These are phyloP conservation scores for Candida pseudoglaebosa DNA, from an alignment of 805 yeast species.

Conservation along the genomic window DNA sequence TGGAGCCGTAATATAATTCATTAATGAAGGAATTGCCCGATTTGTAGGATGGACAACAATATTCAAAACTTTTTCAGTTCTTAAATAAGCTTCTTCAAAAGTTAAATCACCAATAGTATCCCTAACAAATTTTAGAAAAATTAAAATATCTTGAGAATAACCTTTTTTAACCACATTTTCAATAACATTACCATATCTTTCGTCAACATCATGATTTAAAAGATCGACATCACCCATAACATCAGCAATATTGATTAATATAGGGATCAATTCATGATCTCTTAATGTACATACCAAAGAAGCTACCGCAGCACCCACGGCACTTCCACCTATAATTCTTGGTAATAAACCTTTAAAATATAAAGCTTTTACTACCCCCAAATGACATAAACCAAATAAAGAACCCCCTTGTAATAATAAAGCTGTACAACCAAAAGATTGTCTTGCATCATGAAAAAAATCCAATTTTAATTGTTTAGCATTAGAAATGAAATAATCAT, in stretches of 20 bases:
- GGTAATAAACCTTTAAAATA: conserved; percentile 74
- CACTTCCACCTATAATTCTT: conserved; percentile 82
- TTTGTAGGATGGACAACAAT: conserved; percentile 81
- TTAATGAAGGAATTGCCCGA: conserved; percentile 61
- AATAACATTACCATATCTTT: conserved; percentile 62
- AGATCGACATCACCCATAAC: conserved; percentile 42
- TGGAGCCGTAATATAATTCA: conserved; percentile 91
- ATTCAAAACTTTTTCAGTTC: conserved; percentile 75
- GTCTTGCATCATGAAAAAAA: conserved; percentile 82
- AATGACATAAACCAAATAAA: conserved; percentile 86
- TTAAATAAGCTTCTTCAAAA: conserved; percentile 86
- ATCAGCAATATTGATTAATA: conserved; percentile 34
- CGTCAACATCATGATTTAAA: conserved; percentile 51
- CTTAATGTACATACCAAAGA: conserved; percentile 73
- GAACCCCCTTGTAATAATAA: conserved; percentile 93
- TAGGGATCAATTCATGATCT: conserved; percentile 58
- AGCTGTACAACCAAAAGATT: conserved; percentile 88
- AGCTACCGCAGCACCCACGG: conserved; percentile 92
- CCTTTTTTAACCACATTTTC: conserved; percentile 76
- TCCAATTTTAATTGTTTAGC: conserved; percentile 59
- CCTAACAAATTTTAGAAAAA: conserved; percentile 75
- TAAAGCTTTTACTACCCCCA: conserved; percentile 89
- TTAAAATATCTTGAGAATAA: conserved; percentile 78
- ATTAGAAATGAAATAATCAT: conserved; percentile 36
- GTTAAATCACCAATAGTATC: conserved; percentile 77